Conservation (phyloP, 371 early-diverging fungal species). For the Mucor piriformis region DNA sequence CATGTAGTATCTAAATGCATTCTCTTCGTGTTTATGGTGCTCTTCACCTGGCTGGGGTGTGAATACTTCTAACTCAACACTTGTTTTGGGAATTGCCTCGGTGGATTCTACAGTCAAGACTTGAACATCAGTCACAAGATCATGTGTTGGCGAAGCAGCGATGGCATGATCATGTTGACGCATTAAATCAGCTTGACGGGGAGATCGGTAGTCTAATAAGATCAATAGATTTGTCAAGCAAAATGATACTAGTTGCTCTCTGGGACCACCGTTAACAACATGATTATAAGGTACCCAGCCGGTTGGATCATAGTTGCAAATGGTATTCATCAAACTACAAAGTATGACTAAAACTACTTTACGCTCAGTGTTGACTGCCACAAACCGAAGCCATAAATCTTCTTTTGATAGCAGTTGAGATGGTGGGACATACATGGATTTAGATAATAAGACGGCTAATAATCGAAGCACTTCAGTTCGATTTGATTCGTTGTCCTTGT, state of each 20-base stretch:
- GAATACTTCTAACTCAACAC: conserved; percentile 21
- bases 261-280: conserved; percentile 68
- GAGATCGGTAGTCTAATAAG: conserved; percentile 71
- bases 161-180: conserved; percentile 22
- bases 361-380: conserved; percentile 70
- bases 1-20: conserved; percentile 74
- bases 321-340: conserved; percentile 83
- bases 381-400: conserved; percentile 60
- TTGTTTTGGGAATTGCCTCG: conserved; percentile 26
- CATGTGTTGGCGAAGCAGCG: conserved; percentile 4
- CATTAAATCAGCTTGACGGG: conserved; percentile 31
- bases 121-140: conserved; percentile 19
- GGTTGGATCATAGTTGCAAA: conserved; percentile 76
- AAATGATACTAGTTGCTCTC: conserved; percentile 72
- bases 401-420: conserved; percentile 57
- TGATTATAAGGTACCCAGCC: conserved; percentile 92
- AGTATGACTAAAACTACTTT: conserved; percentile 75
- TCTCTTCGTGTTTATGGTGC: conserved; percentile 26
- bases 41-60: conserved; percentile 1
- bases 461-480: conserved; percentile 81
- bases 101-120: conserved; percentile 19
- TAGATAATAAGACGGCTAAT: conserved; percentile 73
- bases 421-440: conserved; percentile 79
- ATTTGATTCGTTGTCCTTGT: conserved; percentile 68
- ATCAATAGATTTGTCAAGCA: conserved; percentile 71